Conservation (phyloP, 192 early-diverging fungal genomes). For the Kappamyces sp. region DNA sequence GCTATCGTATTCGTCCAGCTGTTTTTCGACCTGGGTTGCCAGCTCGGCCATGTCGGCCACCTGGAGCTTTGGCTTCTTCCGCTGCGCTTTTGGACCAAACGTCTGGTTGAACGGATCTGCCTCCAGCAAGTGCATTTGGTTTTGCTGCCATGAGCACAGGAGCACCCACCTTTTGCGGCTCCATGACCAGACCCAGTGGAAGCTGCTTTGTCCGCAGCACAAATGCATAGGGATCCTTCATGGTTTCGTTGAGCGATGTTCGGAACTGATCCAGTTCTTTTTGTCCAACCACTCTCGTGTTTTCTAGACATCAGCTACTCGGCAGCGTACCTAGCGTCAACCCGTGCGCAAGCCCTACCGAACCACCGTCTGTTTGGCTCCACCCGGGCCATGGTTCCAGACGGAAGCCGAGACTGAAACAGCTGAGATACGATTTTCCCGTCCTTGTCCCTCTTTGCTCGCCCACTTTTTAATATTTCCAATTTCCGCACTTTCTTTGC, state of each 20-base stretch:
- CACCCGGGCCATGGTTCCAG: constrained; percentile 73
- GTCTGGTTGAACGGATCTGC: constrained; percentile 88
- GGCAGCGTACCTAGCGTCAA: no score
- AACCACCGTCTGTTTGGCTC: constrained; percentile 97
- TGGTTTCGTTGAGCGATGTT: constrained; percentile 75
- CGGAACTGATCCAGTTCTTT: constrained; percentile 90
- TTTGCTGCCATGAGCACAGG: constrained; percentile 23
- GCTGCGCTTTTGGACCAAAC: constrained; percentile 91
- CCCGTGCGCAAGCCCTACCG: constrained; percentile 42
- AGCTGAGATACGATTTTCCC: constrained; percentile 87
- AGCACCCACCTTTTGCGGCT: constrained; percentile 63
- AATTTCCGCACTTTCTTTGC: constrained; percentile 85
- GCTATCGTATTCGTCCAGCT: constrained; percentile 38
- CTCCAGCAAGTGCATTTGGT: constrained; percentile 89
- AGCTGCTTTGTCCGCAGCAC: constrained; percentile 90
- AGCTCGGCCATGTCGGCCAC: constrained; percentile 74
- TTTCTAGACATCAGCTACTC: constrained; percentile 47
- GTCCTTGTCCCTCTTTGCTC: constrained; percentile 70
- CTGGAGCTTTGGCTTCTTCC: constrained; percentile 86
- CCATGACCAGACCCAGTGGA: constrained; percentile 86
- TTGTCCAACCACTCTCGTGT: constrained; percentile 94
- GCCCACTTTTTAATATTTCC: constrained; percentile 91
- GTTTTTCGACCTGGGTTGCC: constrained; percentile 58
- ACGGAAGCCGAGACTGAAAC: constrained; percentile 70
- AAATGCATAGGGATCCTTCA: constrained; percentile 94